Conservation (phyloP, 2,329 filamentous ascomycete species). For the Gnomoniopsis smithogilvyi region DNA sequence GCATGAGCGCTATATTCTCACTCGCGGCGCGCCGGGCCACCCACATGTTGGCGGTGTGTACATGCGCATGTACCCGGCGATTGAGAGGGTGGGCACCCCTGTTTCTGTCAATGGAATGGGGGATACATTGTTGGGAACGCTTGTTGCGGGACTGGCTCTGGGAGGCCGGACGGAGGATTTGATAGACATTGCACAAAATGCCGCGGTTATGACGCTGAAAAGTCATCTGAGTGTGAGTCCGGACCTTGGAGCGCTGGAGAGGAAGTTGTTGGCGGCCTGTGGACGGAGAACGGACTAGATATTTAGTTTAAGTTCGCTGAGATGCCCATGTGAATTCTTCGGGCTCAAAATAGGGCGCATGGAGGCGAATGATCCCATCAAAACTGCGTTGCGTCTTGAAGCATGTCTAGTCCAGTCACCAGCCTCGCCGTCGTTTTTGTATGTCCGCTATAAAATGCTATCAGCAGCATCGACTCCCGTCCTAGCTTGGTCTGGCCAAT, state of each 20-base stretch:
- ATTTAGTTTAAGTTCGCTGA: neutral
- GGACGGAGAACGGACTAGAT: constrained; percentile 32
- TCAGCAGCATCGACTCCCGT: too few species aligned
- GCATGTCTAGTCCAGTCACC: too few species aligned
- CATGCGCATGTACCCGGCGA: constrained; percentile 68
- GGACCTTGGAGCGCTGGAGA: constrained; percentile 45
- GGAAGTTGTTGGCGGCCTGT: constrained; percentile 36
- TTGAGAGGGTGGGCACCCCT: constrained; percentile 65
- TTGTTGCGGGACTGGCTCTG: constrained; percentile 74
- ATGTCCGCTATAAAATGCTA: too few species aligned
- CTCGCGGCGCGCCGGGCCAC: constrained; percentile 53
- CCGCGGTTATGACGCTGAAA: constrained; percentile 74
- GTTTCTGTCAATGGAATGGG: constrained; percentile 93
- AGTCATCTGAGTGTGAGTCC: constrained; percentile 70
- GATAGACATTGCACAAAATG: constrained; percentile 77
- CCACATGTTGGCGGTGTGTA: constrained; percentile 71
- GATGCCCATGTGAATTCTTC: neutral
- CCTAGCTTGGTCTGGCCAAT: too few species aligned
- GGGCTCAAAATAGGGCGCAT: neutral
- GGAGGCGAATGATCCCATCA: too few species aligned
- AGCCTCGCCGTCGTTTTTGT: too few species aligned
- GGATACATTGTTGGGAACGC: constrained; percentile 84
- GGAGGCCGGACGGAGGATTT: constrained; percentile 56
- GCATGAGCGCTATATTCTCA: constrained; percentile 68
- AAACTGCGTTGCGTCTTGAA: too few species aligned